A percentile compares a stretch with the other conserved stretches of the same genome.
Conservation (phyloP, 148 eudicot species). For the Pouteria glomerata region DNA sequence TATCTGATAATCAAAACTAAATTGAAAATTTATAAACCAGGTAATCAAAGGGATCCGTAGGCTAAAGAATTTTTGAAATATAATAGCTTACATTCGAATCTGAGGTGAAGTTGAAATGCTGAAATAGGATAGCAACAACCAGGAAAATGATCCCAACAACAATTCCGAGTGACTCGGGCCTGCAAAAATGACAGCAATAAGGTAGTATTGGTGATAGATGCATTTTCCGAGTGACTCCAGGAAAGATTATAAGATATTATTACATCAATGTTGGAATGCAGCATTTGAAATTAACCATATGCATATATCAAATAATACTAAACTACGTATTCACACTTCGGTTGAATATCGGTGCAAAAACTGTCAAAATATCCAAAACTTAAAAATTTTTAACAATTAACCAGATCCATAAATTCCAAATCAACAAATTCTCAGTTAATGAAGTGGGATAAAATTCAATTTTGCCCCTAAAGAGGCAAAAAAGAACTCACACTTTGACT, state of each 20-base stretch:
- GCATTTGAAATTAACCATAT: no score
- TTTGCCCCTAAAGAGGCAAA: background rate
- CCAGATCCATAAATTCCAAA: background rate
- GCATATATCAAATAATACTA: background rate
- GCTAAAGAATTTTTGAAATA: background rate
- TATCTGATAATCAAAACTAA: background rate
- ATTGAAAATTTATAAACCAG: background rate
- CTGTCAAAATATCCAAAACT: background rate
- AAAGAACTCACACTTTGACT: conserved; percentile 59
- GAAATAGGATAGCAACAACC: conserved; percentile 73
- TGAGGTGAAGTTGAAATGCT: conserved; percentile 76
- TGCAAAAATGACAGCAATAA: conserved; percentile 31
- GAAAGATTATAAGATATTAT: no score
- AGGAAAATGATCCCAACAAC: conserved; percentile 86
- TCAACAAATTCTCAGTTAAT: background rate
- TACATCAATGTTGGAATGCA: no score
- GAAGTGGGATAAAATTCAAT: background rate
- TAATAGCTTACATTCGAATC: conserved; percentile 73
- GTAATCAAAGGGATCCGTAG: background rate
- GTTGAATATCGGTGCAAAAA: background rate
- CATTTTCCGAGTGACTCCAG: no score
- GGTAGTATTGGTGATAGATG: background rate
- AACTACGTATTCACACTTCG: background rate
- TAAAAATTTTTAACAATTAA: background rate
- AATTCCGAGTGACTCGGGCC: conserved; percentile 94